Percentiles rank a stretch among this genome's conserved stretches.
Evolutionary conservation across 352 stramenopile species (phyloP).

Genomic region (Globisporangium perplexum): DNA sequence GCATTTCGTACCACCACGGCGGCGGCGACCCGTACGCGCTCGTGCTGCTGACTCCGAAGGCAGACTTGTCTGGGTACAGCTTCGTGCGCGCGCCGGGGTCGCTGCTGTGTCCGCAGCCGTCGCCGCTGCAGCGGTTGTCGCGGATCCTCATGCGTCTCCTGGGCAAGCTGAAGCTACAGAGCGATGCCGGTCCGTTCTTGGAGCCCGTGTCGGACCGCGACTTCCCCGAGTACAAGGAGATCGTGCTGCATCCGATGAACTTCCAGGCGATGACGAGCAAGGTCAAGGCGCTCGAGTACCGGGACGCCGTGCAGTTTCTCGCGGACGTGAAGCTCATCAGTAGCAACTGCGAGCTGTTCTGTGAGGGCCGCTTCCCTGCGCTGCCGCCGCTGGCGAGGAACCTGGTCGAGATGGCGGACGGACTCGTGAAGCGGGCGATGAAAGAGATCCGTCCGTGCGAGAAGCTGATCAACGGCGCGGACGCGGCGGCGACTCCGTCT

Average conservation of each 20-base stretch:
- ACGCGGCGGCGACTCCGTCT: constrained; percentile 1
- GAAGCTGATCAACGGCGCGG: constrained; percentile 15
- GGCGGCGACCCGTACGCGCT: constrained; percentile 75
- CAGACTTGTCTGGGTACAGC: constrained; percentile 20
- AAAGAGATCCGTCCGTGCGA: constrained; percentile 65
- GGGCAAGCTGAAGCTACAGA: constrained; percentile 50
- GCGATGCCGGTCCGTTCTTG: constrained; percentile 64
- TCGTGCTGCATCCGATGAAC: constrained; percentile 72
- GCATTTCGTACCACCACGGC: constrained; percentile 75
- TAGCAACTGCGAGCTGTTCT: constrained; percentile 79
- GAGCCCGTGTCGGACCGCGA: constrained; percentile 76
- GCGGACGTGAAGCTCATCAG: constrained; percentile 64
- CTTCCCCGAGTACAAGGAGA: constrained; percentile 83
- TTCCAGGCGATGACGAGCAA: constrained; percentile 53
- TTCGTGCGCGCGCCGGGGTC: constrained; percentile 26
- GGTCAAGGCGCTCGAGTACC: constrained; percentile 51
- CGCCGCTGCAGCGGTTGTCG: constrained; percentile 45
- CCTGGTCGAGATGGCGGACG: constrained; percentile 57
- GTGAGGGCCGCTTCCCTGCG: constrained; percentile 69
- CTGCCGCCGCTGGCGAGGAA: constrained; percentile 69
- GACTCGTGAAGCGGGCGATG: constrained; percentile 56
- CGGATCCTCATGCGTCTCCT: constrained; percentile 59
- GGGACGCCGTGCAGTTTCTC: constrained; percentile 44
- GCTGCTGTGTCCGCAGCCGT: constrained; percentile 61
- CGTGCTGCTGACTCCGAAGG: constrained; percentile 38